Evolutionary conservation across 1,284 basidiomycete genomes (phyloP).

Genomic region (Ganoderma meredithae): DNA sequence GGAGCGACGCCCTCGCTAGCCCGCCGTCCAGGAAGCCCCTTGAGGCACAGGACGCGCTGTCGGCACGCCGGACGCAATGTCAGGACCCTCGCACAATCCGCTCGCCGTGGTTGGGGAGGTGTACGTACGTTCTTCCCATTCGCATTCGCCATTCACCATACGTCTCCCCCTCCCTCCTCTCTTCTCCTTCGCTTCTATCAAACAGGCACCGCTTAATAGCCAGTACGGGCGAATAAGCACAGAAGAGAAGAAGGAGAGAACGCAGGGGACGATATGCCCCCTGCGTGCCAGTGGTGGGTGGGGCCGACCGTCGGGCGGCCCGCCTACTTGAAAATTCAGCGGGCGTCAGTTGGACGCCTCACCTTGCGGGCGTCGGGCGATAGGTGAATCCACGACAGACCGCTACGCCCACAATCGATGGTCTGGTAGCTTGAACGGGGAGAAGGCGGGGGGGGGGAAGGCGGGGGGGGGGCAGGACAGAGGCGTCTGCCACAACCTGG

Average conservation of each 20-base stretch:
- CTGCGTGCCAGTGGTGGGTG: not conserved
- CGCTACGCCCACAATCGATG: too few species aligned
- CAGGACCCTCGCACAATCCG: not conserved
- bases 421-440: too few species aligned
- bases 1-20: too few species aligned
- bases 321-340: not conserved
- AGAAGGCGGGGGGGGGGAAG: too few species aligned
- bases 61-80: not conserved
- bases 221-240: not conserved
- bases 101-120: not conserved
- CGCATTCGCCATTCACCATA: not conserved
- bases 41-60: not conserved
- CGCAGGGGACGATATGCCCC: not conserved
- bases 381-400: too few species aligned
- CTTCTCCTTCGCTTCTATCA: not conserved
- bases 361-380: too few species aligned
- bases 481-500: too few species aligned
- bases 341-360: conserved; percentile 1
- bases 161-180: too few species aligned
- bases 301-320: too few species aligned
- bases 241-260: not conserved
- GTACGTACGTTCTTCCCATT: not conserved
- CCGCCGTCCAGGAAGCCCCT: too few species aligned
- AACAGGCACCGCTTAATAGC: not conserved
- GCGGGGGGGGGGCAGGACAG: too few species aligned